These are phyloP conservation scores for Fomitopsis betulina DNA, from an alignment of 1,284 basidiomycete genomes.

Conservation along the genomic window DNA sequence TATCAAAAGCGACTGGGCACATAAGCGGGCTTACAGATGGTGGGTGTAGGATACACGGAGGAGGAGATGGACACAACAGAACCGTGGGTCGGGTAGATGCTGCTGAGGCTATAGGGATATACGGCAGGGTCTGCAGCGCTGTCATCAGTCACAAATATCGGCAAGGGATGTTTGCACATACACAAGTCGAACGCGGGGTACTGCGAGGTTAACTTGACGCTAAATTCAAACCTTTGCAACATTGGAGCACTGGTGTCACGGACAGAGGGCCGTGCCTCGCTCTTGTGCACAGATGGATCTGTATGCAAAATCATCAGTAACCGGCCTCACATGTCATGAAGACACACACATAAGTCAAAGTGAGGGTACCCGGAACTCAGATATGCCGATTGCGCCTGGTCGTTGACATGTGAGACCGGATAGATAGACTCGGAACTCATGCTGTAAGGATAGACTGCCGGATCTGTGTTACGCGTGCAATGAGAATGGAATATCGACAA, in stretches of 20 bases:
- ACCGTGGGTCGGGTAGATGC: conserved; percentile 13
- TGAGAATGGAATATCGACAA: not conserved
- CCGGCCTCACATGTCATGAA: not conserved
- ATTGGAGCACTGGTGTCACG: no score
- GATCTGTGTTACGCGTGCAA: not conserved
- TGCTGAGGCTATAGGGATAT: conserved; percentile 13
- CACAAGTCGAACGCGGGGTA: conserved; percentile 6
- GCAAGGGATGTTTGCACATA: not conserved
- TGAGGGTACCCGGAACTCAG: conserved; percentile 7
- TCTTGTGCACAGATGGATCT: conserved; percentile 33
- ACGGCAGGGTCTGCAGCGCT: conserved; percentile 13
- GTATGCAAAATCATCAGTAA: not conserved
- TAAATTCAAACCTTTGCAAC: not conserved
- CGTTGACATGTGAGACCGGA: not conserved
- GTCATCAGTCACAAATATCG: not conserved
- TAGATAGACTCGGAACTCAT: not conserved
- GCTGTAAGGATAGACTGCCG: not conserved
- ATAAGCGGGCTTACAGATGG: not conserved
- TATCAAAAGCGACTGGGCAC: not conserved
- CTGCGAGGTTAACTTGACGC: not conserved
- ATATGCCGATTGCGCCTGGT: not conserved
- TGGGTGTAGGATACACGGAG: not conserved
- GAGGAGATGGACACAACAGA: not conserved
- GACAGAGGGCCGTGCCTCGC: conserved; percentile 19
- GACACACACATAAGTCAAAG: conserved; percentile 5